Conservation (phyloP, 805 yeast genomes). For the Grigorovia jiainica region DNA sequence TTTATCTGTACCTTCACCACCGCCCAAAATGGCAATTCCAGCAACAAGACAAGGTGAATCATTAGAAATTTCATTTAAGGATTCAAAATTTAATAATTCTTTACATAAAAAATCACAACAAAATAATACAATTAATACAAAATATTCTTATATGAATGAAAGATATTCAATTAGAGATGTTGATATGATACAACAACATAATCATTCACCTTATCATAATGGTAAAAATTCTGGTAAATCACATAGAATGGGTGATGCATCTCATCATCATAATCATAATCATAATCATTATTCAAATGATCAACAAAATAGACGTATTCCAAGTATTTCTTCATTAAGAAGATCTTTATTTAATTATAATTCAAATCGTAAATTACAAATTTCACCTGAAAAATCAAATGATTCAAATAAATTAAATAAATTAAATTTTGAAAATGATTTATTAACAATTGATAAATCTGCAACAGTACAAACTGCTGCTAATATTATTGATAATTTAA, state of each 20-base stretch:
- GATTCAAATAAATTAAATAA: neutral
- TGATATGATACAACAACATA: conserved; percentile 12
- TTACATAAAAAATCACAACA: neutral
- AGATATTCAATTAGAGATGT: conserved; percentile 22
- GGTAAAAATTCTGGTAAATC: conserved; percentile 2
- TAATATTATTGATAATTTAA: conserved; percentile 17
- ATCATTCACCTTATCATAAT: conserved; percentile 3
- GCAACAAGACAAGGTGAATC: conserved; percentile 74
- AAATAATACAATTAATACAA: neutral
- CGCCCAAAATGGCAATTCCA: conserved; percentile 73
- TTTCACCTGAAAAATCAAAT: neutral
- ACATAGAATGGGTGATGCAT: neutral
- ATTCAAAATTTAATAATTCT: neutral
- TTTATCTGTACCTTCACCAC: conserved; percentile 39
- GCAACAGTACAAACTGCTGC: conserved; percentile 4
- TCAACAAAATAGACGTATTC: conserved; percentile 5
- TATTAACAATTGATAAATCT: neutral
- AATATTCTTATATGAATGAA: conserved; percentile 9
- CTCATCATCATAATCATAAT: neutral
- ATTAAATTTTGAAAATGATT: neutral
- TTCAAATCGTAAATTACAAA: neutral
- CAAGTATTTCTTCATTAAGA: conserved; percentile 15
- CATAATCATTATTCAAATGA: conserved; percentile 2
- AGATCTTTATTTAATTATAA: conserved; percentile 21
- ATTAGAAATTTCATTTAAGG: conserved; percentile 45